phyloP scores from a whole-genome alignment of 257 asterid genomes.

The Jaltomata sinuosa region DNA sequence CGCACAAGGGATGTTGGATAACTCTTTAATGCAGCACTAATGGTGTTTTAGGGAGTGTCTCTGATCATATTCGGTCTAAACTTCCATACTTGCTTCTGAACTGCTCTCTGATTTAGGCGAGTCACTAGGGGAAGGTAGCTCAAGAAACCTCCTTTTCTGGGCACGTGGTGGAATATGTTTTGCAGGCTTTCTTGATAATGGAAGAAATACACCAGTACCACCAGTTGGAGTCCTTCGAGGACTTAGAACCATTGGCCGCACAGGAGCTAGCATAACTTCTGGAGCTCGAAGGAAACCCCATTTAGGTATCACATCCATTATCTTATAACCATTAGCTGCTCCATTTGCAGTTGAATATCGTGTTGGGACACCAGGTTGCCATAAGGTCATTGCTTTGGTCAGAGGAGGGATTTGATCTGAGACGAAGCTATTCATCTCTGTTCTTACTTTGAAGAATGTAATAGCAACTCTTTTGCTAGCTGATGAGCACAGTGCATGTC shows the following conservation, averaged over 20 bases:
- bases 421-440: slow-evolving; percentile 23
- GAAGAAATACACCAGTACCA: slow-evolving; percentile 9
- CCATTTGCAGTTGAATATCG: slow-evolving; percentile 32
- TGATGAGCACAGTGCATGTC: slow-evolving; percentile 92
- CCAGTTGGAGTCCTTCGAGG: slow-evolving; percentile 1
- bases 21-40: not conserved
- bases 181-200: not conserved
- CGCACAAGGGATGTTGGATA: not conserved
- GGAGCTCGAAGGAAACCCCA: slow-evolving; percentile 53
- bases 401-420: slow-evolving; percentile 18
- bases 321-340: slow-evolving; percentile 3
- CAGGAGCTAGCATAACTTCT: slow-evolving; percentile 23
- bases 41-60: not conserved
- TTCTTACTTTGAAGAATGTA: slow-evolving; percentile 69
- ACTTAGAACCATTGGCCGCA: not conserved
- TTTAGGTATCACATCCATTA: slow-evolving; percentile 22
- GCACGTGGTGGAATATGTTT: slow-evolving; percentile 11
- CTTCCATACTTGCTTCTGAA: not conserved
- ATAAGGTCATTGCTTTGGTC: slow-evolving; percentile 49
- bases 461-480: slow-evolving; percentile 70
- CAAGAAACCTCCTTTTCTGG: slow-evolving; percentile 1
- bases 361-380: slow-evolving; percentile 64
- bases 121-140: not conserved
- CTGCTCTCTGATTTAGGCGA: not conserved
- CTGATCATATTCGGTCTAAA: not conserved